A percentile compares a stretch with the other conserved stretches of the same genome.
Evolutionary conservation across 2,329 filamentous ascomycete genomes (phyloP).

Genomic region (Emericellopsis cladophorae): DNA sequence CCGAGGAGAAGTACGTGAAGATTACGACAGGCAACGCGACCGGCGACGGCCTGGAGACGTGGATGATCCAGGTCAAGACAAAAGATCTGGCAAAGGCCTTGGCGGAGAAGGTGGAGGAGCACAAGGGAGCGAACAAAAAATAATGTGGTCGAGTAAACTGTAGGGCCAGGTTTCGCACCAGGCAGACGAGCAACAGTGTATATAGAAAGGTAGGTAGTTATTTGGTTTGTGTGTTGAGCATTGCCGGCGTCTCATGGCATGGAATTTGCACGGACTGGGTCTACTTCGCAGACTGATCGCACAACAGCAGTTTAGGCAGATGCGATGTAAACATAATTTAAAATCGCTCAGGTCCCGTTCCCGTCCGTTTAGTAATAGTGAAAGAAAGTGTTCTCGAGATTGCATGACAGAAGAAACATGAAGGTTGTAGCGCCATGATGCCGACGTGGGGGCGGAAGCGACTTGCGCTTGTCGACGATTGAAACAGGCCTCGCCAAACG

Average conservation of each 20-base stretch:
- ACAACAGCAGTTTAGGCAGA: no score
- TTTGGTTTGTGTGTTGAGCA: slow-evolving; percentile 5
- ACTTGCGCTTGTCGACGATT: no score
- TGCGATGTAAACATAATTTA: neutral
- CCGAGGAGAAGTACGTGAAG: slow-evolving; percentile 47
- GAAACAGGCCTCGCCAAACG: neutral
- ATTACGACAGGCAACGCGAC: slow-evolving; percentile 43
- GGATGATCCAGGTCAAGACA: slow-evolving; percentile 61
- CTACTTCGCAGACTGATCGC: no score
- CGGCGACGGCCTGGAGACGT: slow-evolving; percentile 51
- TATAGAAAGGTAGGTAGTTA: neutral
- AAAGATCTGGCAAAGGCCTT: slow-evolving; percentile 42
- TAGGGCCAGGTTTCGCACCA: neutral
- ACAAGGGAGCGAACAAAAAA: slow-evolving; percentile 45
- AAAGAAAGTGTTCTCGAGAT: no score
- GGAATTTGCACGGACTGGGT: neutral
- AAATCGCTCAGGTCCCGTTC: no score
- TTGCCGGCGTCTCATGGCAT: slow-evolving; percentile 8
- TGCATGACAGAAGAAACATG: no score
- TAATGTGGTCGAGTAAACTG: slow-evolving; percentile 10
- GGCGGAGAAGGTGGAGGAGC: slow-evolving; percentile 34
- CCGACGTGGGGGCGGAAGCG: no score
- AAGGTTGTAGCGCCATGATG: no score
- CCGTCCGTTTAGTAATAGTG: no score
- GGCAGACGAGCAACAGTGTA: neutral